phyloP scores from a whole-genome alignment of 1,284 basidiomycete species.

The Flammula alnicola region DNA sequence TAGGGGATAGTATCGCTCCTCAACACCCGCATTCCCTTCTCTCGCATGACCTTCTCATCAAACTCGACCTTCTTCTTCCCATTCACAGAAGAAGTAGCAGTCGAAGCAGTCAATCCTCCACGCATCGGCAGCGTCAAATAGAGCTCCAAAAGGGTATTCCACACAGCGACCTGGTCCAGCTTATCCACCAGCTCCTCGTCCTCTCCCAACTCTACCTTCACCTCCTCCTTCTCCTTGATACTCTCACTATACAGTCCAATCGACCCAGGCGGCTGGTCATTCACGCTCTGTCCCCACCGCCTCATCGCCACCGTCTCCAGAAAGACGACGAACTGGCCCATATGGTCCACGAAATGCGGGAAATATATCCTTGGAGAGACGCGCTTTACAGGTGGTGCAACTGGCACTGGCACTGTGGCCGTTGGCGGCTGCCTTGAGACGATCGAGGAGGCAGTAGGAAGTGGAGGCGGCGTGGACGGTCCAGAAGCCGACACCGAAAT shows the following conservation, averaged over 20 bases:
- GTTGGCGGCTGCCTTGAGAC: slow-evolving; percentile 1
- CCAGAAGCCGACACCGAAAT: slow-evolving; percentile 18
- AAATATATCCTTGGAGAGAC: slow-evolving; percentile 91
- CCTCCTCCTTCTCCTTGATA: slow-evolving; percentile 1
- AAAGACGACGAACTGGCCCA: slow-evolving; percentile 83
- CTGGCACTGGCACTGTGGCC: slow-evolving; percentile 7
- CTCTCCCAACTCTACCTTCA: slow-evolving; percentile 26
- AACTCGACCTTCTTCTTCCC: slow-evolving; percentile 20
- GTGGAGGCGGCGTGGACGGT: slow-evolving; percentile 23
- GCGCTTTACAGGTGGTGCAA: slow-evolving; percentile 42
- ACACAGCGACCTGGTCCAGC: slow-evolving; percentile 84
- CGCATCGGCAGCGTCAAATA: slow-evolving; percentile 68
- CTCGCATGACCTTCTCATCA: slow-evolving; percentile 39
- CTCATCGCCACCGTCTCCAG: slow-evolving; percentile 85
- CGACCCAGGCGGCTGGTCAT: slow-evolving; percentile 34
- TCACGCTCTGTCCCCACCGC: slow-evolving; percentile 83
- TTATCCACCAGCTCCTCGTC: slow-evolving; percentile 59
- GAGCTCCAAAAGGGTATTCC: slow-evolving; percentile 96
- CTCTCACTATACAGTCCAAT: slow-evolving; percentile 25
- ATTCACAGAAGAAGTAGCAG: too few relatives aligned
- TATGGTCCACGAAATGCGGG: slow-evolving; percentile 93
- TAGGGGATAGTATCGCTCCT: slow-evolving; percentile 73
- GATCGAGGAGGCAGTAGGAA: slow-evolving; percentile 26
- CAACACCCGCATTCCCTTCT: slow-evolving; percentile 77
- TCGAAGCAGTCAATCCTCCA: slow-evolving; percentile 6